A percentile compares a stretch with the other conserved stretches of the same genome.
These are phyloP conservation scores for Phytophthora aleatoria DNA, from an alignment of 352 stramenopile species.

Conservation along the genomic window DNA sequence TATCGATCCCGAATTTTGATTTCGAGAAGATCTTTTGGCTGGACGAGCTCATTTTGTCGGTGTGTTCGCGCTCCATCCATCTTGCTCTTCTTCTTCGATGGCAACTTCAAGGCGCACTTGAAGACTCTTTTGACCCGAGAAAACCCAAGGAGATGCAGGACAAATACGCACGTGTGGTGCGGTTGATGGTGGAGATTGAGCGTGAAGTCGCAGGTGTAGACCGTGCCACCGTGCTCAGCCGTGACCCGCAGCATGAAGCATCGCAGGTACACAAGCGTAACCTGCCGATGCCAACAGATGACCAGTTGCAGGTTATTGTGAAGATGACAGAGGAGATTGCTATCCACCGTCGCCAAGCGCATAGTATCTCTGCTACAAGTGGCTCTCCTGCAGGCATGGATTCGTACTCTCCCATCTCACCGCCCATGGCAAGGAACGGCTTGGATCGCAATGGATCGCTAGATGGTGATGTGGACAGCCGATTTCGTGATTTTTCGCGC, in stretches of 20 bases:
- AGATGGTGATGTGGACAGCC: conserved; percentile 58
- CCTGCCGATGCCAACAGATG: conserved; percentile 82
- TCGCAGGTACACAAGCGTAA: conserved; percentile 53
- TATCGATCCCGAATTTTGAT: conserved; percentile 89
- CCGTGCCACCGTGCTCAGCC: conserved; percentile 63
- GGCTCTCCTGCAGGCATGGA: conserved; percentile 32
- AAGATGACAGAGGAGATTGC: conserved; percentile 81
- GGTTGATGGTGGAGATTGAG: conserved; percentile 87
- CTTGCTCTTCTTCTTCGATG: conserved; percentile 84
- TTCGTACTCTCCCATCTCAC: conserved; percentile 47
- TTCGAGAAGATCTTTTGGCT: conserved; percentile 92
- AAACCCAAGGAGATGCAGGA: conserved; percentile 85
- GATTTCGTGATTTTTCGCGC: conserved; percentile 84
- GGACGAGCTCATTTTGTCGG: conserved; percentile 87
- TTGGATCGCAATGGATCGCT: conserved; percentile 25
- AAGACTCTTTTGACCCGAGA: conserved; percentile 82
- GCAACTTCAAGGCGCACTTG: conserved; percentile 86
- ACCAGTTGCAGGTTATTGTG: conserved; percentile 84
- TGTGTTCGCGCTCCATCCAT: conserved; percentile 88
- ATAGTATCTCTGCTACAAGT: conserved; percentile 28
- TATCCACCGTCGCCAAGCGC: conserved; percentile 59
- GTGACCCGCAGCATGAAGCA: conserved; percentile 40
- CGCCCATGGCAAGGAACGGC: conserved; percentile 31
- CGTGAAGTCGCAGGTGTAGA: conserved; percentile 81
- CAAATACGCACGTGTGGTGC: conserved; percentile 84